Percentiles rank a stretch among this genome's conserved stretches.
These are phyloP conservation scores for Setaria viridis DNA, from an alignment of 202 grass and related monocot genomes.

Conservation along the genomic window DNA sequence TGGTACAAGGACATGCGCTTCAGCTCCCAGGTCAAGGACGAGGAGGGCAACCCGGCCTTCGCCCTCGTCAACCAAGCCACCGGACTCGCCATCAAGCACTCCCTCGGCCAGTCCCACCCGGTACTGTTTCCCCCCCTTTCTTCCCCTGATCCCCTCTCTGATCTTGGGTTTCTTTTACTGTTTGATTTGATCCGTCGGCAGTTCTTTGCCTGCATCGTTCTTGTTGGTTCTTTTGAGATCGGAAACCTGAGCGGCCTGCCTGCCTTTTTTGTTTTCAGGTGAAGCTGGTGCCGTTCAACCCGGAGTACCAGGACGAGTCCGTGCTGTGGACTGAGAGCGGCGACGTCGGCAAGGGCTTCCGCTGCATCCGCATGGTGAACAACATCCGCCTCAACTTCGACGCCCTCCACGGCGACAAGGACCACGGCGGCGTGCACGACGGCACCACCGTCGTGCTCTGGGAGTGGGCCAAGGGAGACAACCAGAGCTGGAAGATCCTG, in stretches of 20 bases:
- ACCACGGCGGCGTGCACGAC: conserved; percentile 86
- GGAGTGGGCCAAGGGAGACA: conserved; percentile 86
- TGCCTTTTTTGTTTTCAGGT: conserved; percentile 43
- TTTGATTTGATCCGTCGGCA: neutral
- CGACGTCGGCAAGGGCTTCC: conserved; percentile 75
- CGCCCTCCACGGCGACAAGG: conserved; percentile 83
- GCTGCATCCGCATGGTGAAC: conserved; percentile 95
- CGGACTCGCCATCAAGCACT: conserved; percentile 88
- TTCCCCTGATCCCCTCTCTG: neutral
- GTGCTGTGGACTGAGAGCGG: conserved; percentile 87
- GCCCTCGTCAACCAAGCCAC: conserved; percentile 80
- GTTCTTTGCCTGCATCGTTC: no score
- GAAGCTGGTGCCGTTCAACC: conserved; percentile 78
- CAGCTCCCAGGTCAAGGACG: conserved; percentile 75
- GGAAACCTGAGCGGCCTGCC: neutral
- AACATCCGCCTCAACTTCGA: conserved; percentile 85
- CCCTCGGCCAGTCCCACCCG: conserved; percentile 81
- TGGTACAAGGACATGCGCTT: conserved; percentile 93
- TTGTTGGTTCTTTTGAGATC: neutral
- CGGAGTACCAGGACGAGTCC: conserved; percentile 72
- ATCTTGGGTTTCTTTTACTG: neutral
- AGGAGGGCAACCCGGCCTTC: conserved; percentile 71
- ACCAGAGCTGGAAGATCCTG: conserved; percentile 94
- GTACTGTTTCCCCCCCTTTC: conserved; percentile 2
- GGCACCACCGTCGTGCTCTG: conserved; percentile 80